phyloP scores from a whole-genome alignment of 371 early-diverging fungal genomes.

The Mortierella sp. region DNA sequence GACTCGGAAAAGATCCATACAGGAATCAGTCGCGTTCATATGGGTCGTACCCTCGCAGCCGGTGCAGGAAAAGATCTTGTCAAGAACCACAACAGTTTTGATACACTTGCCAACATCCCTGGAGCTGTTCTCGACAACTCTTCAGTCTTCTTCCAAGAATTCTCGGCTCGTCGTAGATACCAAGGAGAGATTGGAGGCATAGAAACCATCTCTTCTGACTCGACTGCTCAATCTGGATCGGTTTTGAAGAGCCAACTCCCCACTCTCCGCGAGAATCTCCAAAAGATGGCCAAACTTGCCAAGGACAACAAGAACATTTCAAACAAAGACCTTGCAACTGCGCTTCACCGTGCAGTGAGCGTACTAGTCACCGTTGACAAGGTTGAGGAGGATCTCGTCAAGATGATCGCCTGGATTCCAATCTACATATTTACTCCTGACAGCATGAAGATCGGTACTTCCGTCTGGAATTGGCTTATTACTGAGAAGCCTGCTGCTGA shows the following conservation, averaged over 20 bases:
- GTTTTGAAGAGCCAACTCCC: slow-evolving; percentile 58
- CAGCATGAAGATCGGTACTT: slow-evolving; percentile 81
- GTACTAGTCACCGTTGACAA: slow-evolving; percentile 37
- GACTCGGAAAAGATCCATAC: slow-evolving; percentile 65
- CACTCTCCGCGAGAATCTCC: slow-evolving; percentile 56
- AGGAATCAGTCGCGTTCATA: slow-evolving; percentile 68
- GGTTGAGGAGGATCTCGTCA: slow-evolving; percentile 79
- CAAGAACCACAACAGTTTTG: slow-evolving; percentile 62
- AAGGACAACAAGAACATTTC: slow-evolving; percentile 60
- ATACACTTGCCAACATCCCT: slow-evolving; percentile 60
- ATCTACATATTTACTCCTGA: slow-evolving; percentile 84
- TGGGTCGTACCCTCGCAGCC: slow-evolving; percentile 81
- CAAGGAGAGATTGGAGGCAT: slow-evolving; percentile 73
- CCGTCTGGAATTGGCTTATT: slow-evolving; percentile 92
- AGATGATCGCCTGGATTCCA: slow-evolving; percentile 88
- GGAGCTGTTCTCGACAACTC: slow-evolving; percentile 65
- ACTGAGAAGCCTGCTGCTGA: slow-evolving; percentile 81
- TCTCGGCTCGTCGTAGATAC: slow-evolving; percentile 67
- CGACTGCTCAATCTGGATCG: slow-evolving; percentile 25
- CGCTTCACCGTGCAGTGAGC: slow-evolving; percentile 66
- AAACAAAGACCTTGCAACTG: slow-evolving; percentile 63
- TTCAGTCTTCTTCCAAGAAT: slow-evolving; percentile 71
- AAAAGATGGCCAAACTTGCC: slow-evolving; percentile 58
- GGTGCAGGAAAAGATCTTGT: slow-evolving; percentile 73
- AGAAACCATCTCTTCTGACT: slow-evolving; percentile 42